phyloP scores from a whole-genome alignment of 768 basidiomycete genomes.

The Tephrocybe sp. region DNA sequence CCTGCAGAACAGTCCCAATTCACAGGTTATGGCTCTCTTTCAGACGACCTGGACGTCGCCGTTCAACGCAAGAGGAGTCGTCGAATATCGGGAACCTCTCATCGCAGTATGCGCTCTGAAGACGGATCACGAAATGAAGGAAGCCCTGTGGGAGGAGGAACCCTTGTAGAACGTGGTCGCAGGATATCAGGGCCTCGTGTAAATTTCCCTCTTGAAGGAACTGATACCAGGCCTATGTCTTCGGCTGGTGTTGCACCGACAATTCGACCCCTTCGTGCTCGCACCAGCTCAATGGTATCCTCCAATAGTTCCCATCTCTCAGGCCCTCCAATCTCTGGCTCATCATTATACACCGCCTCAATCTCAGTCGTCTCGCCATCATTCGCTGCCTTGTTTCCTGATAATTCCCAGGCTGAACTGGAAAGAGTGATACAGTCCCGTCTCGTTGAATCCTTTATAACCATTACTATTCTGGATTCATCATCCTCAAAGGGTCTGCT shows the following conservation, averaged over 20 bases:
- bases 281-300: slow-evolving; percentile 55
- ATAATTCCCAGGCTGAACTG: slow-evolving; percentile 64
- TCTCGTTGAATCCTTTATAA: slow-evolving; percentile 75
- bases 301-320: slow-evolving; percentile 36
- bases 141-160: slow-evolving; percentile 10
- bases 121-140: slow-evolving; percentile 36
- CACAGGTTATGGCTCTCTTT: slow-evolving; percentile 50
- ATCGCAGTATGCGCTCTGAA: slow-evolving; percentile 45
- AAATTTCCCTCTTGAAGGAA: slow-evolving; percentile 30
- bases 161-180: slow-evolving; percentile 34
- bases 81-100: slow-evolving; percentile 58
- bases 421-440: slow-evolving; percentile 72
- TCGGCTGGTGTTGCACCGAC: slow-evolving; percentile 28
- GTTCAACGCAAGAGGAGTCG: slow-evolving; percentile 57
- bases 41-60: slow-evolving; percentile 71
- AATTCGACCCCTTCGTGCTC: slow-evolving; percentile 38
- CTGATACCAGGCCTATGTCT: slow-evolving; percentile 12
- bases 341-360: slow-evolving; percentile 17
- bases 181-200: slow-evolving; percentile 45
- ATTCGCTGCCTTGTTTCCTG: slow-evolving; percentile 39
- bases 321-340: slow-evolving; percentile 17
- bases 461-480: slow-evolving; percentile 42
- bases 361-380: slow-evolving; percentile 19
- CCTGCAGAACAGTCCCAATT: slow-evolving; percentile 64
- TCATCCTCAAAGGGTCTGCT: slow-evolving; percentile 1